phyloP scores from a whole-genome alignment of 768 basidiomycete genomes.

The Lepiota venenata region DNA sequence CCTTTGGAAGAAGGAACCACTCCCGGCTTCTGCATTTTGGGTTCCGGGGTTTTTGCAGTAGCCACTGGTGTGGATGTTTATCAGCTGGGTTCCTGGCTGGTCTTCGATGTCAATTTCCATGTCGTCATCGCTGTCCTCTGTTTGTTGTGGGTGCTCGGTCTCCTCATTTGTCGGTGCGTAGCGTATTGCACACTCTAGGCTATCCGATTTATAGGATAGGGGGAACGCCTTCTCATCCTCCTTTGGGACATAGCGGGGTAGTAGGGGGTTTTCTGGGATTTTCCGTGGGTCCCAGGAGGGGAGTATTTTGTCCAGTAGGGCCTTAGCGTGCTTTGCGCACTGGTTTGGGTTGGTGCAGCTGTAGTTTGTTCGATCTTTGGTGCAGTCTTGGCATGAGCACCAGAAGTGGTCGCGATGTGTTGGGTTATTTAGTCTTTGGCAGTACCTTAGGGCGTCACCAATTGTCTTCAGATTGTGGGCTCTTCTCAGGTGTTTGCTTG shows the following conservation, averaged over 20 bases:
- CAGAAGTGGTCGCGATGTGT: no score
- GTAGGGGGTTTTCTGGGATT: no score
- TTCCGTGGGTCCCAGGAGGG: no score
- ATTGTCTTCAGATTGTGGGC: conserved; percentile 15
- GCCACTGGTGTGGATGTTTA: conserved; percentile 11
- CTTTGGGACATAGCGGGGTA: no score
- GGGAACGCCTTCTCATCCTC: conserved; percentile 22
- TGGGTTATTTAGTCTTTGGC: neutral
- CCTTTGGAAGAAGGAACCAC: neutral
- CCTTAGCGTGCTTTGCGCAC: conserved; percentile 13
- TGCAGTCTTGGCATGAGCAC: conserved; percentile 9
- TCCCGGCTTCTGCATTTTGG: neutral
- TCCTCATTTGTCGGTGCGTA: no score
- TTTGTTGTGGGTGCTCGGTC: neutral
- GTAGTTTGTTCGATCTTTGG: neutral
- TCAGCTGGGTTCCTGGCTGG: neutral
- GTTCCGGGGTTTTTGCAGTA: conserved; percentile 9
- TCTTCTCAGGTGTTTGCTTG: conserved; percentile 14
- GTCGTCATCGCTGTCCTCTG: neutral
- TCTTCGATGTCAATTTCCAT: neutral
- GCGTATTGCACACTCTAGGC: no score
- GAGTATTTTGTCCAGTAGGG: conserved; percentile 15
- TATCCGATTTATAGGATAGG: neutral
- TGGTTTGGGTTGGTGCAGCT: conserved; percentile 17
- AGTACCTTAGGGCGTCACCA: conserved; percentile 11